Evolutionary conservation across 441 rosid species (phyloP).

Genomic region (Erodium moschatum): DNA sequence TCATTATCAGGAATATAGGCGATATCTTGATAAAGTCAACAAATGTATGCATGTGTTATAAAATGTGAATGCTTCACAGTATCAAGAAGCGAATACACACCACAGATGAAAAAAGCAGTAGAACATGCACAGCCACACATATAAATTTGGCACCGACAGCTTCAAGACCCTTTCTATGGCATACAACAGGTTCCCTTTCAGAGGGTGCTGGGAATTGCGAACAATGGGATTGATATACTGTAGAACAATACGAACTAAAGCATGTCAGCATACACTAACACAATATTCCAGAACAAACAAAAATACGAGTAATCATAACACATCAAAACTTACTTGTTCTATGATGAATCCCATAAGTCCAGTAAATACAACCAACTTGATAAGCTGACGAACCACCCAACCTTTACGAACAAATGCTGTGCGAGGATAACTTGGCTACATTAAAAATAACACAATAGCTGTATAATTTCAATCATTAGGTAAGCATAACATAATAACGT

Average conservation of each 20-base stretch:
- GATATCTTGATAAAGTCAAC: not conserved
- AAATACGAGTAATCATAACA: slow-evolving; percentile 14
- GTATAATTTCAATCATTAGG: not conserved
- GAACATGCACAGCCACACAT: slow-evolving; percentile 99
- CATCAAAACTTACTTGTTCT: slow-evolving; percentile 55
- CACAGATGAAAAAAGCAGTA: slow-evolving; percentile 97
- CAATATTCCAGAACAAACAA: slow-evolving; percentile 8
- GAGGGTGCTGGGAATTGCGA: slow-evolving; percentile 87
- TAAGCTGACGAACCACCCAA: slow-evolving; percentile 83
- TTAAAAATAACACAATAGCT: not conserved
- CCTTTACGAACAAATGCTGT: slow-evolving; percentile 65
- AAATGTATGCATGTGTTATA: not conserved
- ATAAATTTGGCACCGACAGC: slow-evolving; percentile 89
- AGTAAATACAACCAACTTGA: slow-evolving; percentile 72
- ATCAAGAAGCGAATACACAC: slow-evolving; percentile 31
- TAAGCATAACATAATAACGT: not conserved
- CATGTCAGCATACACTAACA: slow-evolving; percentile 19
- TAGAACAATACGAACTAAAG: slow-evolving; percentile 28
- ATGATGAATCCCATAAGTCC: slow-evolving; percentile 93
- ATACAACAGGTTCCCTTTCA: slow-evolving; percentile 76
- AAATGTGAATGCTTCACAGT: not conserved
- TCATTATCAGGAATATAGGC: not conserved
- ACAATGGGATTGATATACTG: slow-evolving; percentile 98
- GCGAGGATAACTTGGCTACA: slow-evolving; percentile 79
- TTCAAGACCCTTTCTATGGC: slow-evolving; percentile 92